These are phyloP conservation scores for Wickerhamiella australiensis DNA, from an alignment of 805 yeast genomes.

Conservation along the genomic window DNA sequence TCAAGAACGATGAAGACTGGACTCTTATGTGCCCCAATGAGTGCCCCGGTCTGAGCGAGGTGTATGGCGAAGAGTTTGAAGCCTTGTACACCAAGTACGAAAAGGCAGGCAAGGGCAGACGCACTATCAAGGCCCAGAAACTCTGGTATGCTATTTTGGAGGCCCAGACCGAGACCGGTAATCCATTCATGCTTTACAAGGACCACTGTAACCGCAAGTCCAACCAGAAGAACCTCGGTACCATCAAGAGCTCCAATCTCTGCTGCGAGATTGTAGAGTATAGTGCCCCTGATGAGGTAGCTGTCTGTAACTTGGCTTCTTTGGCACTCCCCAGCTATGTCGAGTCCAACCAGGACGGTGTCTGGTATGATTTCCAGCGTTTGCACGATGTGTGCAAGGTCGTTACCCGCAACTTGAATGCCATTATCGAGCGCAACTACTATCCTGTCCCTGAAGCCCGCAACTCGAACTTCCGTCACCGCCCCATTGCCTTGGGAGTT, in stretches of 20 bases:
- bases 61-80: conserved; percentile 75
- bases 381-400: conserved; percentile 71
- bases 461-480: conserved; percentile 62
- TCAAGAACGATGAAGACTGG: conserved; percentile 71
- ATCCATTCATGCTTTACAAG: conserved; percentile 87
- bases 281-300: conserved; percentile 83
- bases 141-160: conserved; percentile 82
- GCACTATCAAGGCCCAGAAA: conserved; percentile 70
- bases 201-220: conserved; percentile 81
- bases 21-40: conserved; percentile 79
- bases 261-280: conserved; percentile 93
- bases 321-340: conserved; percentile 70
- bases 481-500: conserved; percentile 97
- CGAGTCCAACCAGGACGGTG: conserved; percentile 34
- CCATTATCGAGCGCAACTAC: conserved; percentile 68
- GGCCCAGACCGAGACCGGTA: conserved; percentile 93
- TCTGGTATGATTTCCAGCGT: conserved; percentile 55
- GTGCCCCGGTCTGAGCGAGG: conserved; percentile 75
- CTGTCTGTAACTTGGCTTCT: conserved; percentile 91
- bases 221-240: conserved; percentile 85
- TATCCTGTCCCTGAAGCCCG: conserved; percentile 76
- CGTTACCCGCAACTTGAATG: conserved; percentile 64
- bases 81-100: conserved; percentile 62
- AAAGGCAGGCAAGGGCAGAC: conserved; percentile 48
- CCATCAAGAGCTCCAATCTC: conserved; percentile 82